Evolutionary conservation across 1,284 basidiomycete genomes (phyloP), one percentile per base, ranked within the genome.

Genomic region (Sporisorium sorghi): DNA sequence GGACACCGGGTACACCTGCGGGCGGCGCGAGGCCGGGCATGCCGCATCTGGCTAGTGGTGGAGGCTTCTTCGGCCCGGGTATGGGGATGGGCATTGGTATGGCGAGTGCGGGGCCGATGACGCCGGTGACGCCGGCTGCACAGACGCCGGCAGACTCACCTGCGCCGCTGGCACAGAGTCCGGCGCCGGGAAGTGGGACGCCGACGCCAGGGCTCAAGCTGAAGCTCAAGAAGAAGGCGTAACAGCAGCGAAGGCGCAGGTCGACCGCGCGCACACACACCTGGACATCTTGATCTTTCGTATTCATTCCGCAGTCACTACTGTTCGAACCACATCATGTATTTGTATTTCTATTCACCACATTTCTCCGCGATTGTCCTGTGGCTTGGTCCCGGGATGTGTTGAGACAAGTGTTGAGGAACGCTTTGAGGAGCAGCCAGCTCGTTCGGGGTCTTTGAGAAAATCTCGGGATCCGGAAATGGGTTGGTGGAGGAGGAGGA

Each of bases 151-250:
- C 26, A 28, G 71, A 68, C 8, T 73, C 65, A n/a, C 71, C 65
- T 3, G 61, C 58, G 15, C 65, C 57, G n/a, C n/a, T n/a, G 19
- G 28, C 32, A 19, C 59, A 63, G 32, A 73, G 70, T 23, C 71
- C 71, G 6, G 65, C 71, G 1, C 64, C 70, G 9, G 62, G 55
- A 21, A 52, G 24, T 17, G 65, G 71, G 7, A 65, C 71, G 8
- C 64, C 70, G 1, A 68, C 58, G 21, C 61, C 61, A 8, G 61
- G 67, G n/a, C 37, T 76, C 40, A 76, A 76, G 48, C 40, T 76
- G 54, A 76, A 76, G 69, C 69, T 76, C 58, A 76, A 76, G 40
- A 76, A 76, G 57, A 74, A 74, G 62, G 71, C 51, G 1, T 74
- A 26, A 58, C 5, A 14, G 19, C 5, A 30, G 24, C 35, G 15